phyloP scores from a whole-genome alignment of 2,329 filamentous ascomycete genomes.

The Ascochyta koolunga region DNA sequence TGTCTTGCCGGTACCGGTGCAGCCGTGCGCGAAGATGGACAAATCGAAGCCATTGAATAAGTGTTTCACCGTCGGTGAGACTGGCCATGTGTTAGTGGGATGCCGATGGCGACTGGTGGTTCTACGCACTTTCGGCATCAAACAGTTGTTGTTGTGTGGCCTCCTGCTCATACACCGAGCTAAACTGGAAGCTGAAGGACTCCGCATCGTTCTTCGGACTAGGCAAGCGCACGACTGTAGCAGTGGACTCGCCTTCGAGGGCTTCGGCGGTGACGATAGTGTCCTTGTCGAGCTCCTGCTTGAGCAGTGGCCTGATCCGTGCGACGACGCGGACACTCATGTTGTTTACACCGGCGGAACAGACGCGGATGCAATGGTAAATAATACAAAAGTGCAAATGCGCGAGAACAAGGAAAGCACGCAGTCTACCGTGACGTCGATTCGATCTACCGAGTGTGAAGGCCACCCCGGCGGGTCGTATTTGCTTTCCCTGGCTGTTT shows the following conservation, averaged over 20 bases:
- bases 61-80: slow-evolving; percentile 87
- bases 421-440: slow-evolving; percentile 38
- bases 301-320: slow-evolving; percentile 84
- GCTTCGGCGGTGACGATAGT: slow-evolving; percentile 74
- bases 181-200: slow-evolving; percentile 93
- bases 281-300: slow-evolving; percentile 85
- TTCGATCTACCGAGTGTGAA: slow-evolving; percentile 21
- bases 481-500: slow-evolving; percentile 16
- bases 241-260: slow-evolving; percentile 44
- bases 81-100: slow-evolving; percentile 55
- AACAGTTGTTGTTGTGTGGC: slow-evolving; percentile 88
- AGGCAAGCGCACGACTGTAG: slow-evolving; percentile 81
- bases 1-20: slow-evolving; percentile 92
- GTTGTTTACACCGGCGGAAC: slow-evolving; percentile 19
- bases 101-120: background rate
- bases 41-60: slow-evolving; percentile 77
- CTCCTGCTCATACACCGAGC: slow-evolving; percentile 82
- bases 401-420: slow-evolving; percentile 42
- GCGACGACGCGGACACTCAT: slow-evolving; percentile 84
- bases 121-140: slow-evolving; percentile 75
- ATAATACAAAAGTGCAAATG: slow-evolving; percentile 29
- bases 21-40: slow-evolving; percentile 90
- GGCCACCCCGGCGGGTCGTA: slow-evolving; percentile 17
- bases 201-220: slow-evolving; percentile 92
- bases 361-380: slow-evolving; percentile 17